Evolutionary conservation across 2,329 filamentous ascomycete genomes (phyloP), one percentile per base, ranked within the genome.

Genomic region (Alternaria metachromatica): DNA sequence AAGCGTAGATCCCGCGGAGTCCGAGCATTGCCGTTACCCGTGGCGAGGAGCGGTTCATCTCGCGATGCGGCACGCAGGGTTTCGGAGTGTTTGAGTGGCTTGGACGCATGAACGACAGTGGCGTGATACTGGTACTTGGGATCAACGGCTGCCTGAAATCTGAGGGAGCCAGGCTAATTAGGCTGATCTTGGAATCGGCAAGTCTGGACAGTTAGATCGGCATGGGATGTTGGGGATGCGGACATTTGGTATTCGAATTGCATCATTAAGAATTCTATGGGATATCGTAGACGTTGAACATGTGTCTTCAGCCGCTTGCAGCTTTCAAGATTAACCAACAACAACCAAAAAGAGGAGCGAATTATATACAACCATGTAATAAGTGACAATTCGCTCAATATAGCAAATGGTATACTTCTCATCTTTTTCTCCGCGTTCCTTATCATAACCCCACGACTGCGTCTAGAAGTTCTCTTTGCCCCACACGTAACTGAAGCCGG

Each of bases 401-500:
- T 63, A 57, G 58, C 58, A 66, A 58, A 58, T 61, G 61, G 61
- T 66, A 66, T 66, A 61, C 37, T 45, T 21, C 30, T 41, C 55
- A 23, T 44, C 20, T 58, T 49, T 26, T 55, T 60, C 55, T 44
- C 53, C 30, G 11, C 15, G 6, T 25, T n/a, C 45, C 37, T 44
- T 25, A 46, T 28, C n/a, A 4, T 18, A n/a, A n/a, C 28, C 11
- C 21, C 6, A 6, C 15, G 13, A 18, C 49, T 23, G 44, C 33
- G 20, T 26, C 73, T 87, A 89, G 75, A 90, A 90, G 77, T 90
- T 90, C 81, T 90, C 88, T 78, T 90, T 90, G 74, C 88, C 88
- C 88, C 88, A 90, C 51, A 89, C 87, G 71, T 88, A 90, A 51
- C 85, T 87, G 79, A 90, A 90, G 41, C 87, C 92, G 77, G 92